Conservation (phyloP, 495 filamentous ascomycete species). For the Stereocaulon alpinum region DNA sequence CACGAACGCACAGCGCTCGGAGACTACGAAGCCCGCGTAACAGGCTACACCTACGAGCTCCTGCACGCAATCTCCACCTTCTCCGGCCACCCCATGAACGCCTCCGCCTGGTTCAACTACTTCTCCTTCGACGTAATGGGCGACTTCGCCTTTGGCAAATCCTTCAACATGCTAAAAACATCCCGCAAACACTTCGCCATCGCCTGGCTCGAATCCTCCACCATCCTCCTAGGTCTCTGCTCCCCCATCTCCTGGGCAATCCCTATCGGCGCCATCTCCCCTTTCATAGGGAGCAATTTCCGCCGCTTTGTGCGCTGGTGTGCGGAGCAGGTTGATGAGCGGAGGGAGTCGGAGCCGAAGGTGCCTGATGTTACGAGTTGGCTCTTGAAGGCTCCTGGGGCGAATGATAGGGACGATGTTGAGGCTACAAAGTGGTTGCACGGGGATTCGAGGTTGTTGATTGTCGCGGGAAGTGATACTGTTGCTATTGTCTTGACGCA, state of each 20-base stretch:
- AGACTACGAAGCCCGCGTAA: slow-evolving; percentile 29
- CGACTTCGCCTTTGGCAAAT: slow-evolving; percentile 38
- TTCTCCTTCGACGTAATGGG: slow-evolving; percentile 45
- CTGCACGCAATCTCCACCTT: slow-evolving; percentile 19
- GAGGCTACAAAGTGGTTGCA: slow-evolving; percentile 15
- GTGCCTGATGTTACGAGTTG: slow-evolving; percentile 9
- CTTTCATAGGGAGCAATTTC: neutral
- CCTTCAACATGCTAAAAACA: slow-evolving; percentile 36
- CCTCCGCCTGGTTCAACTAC: slow-evolving; percentile 36
- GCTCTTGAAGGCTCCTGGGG: neutral
- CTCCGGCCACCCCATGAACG: slow-evolving; percentile 26
- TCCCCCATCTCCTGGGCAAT: slow-evolving; percentile 7
- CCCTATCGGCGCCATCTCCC: slow-evolving; percentile 7
- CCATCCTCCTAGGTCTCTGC: slow-evolving; percentile 5
- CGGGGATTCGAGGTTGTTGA: slow-evolving; percentile 13
- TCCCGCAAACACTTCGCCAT: slow-evolving; percentile 28
- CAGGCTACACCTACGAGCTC: slow-evolving; percentile 23
- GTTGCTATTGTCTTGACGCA: slow-evolving; percentile 29
- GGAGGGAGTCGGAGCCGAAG: neutral
- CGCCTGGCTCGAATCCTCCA: slow-evolving; percentile 9
- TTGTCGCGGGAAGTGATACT: slow-evolving; percentile 31
- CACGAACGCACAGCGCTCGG: slow-evolving; percentile 21
- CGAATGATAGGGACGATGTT: neutral
- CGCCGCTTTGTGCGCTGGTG: slow-evolving; percentile 8
- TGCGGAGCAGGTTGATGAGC: slow-evolving; percentile 8